Evolutionary conservation across 2,329 filamentous ascomycete species (phyloP).

Genomic region (Clonostachys solani): DNA sequence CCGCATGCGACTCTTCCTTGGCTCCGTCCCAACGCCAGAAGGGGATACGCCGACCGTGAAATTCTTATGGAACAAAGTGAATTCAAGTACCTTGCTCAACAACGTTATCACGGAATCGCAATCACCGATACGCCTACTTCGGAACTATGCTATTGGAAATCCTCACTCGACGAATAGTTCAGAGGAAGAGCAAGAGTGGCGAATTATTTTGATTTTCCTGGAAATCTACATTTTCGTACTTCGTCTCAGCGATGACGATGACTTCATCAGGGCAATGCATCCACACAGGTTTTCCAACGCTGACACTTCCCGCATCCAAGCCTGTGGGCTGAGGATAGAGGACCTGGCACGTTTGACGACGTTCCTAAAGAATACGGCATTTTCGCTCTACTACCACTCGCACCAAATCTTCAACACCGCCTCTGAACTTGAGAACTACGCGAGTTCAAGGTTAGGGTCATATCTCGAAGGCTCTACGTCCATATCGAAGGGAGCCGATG

Average conservation of each 20-base stretch:
- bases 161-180: slow-evolving; percentile 14
- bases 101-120: slow-evolving; percentile 22
- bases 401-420: slow-evolving; percentile 46
- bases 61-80: slow-evolving; percentile 74
- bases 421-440: slow-evolving; percentile 10
- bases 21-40: slow-evolving; percentile 22
- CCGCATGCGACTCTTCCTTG: slow-evolving; percentile 85
- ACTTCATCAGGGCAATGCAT: slow-evolving; percentile 69
- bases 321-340: slow-evolving; percentile 63
- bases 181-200: slow-evolving; percentile 63
- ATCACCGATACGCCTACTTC: slow-evolving; percentile 17
- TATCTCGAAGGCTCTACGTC: slow-evolving; percentile 15
- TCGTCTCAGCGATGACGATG: slow-evolving; percentile 92
- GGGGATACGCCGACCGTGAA: slow-evolving; percentile 56
- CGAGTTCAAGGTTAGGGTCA: slow-evolving; percentile 17
- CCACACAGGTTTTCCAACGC: slow-evolving; percentile 26
- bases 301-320: slow-evolving; percentile 44
- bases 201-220: slow-evolving; percentile 81
- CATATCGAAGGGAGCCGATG: background rate
- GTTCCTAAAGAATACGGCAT: slow-evolving; percentile 88
- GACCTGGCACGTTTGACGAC: slow-evolving; percentile 72
- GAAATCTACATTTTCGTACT: slow-evolving; percentile 93
- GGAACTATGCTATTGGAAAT: slow-evolving; percentile 20
- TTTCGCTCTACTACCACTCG: slow-evolving; percentile 82
- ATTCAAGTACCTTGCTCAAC: slow-evolving; percentile 32